phyloP scores from a whole-genome alignment of 2,329 filamentous ascomycete species.

The Penicillium palitans region DNA sequence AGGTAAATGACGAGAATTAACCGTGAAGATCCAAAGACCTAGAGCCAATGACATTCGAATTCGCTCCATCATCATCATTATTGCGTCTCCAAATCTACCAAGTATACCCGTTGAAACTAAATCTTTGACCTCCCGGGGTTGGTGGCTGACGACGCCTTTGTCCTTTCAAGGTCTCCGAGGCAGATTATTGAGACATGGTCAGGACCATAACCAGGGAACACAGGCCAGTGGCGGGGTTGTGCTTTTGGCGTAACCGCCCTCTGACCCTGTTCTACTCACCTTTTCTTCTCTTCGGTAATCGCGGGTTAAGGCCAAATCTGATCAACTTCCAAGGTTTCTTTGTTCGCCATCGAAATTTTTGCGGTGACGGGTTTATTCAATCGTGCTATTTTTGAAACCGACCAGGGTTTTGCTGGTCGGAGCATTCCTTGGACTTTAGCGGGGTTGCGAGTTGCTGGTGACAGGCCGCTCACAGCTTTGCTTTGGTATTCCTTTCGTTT shows the following conservation, averaged over 20 bases:
- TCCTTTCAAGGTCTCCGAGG: neutral
- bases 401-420: neutral
- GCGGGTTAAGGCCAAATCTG: constrained; percentile 1
- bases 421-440: neutral
- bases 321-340: neutral
- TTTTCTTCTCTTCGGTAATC: constrained; percentile 6
- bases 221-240: constrained; percentile 6
- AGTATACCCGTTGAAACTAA: neutral
- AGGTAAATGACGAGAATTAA: neutral
- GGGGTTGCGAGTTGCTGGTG: neutral
- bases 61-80: neutral
- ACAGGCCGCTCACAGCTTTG: neutral
- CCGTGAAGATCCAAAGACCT: neutral
- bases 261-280: constrained; percentile 3
- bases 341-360: neutral
- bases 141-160: constrained; percentile 7
- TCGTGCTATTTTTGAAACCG: neutral
- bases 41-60: neutral
- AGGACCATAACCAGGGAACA: constrained; percentile 8
- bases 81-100: neutral
- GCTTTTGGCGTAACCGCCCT: constrained; percentile 9
- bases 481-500: neutral
- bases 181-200: neutral
- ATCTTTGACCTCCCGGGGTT: constrained; percentile 2
- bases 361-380: neutral